Percentiles rank a stretch among this genome's conserved stretches.
Conservation (phyloP, 225 moss, liverwort and hornwort species). For the Pseudisothecium myosuroides region DNA sequence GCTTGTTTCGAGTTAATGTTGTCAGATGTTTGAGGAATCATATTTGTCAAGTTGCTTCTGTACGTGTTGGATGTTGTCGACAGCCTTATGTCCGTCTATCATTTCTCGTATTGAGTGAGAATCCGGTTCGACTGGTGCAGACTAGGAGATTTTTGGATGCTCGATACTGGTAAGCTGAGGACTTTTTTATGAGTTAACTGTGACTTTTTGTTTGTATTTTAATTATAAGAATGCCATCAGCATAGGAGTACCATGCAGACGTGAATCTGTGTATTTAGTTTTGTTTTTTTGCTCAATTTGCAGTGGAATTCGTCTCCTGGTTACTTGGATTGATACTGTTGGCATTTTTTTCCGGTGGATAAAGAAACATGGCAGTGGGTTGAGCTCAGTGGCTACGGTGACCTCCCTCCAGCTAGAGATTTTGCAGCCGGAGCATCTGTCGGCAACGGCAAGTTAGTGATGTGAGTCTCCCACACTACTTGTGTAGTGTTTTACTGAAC, state of each 20-base stretch:
- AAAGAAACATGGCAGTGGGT: slow-evolving; percentile 97
- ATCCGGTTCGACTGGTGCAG: slow-evolving; percentile 61
- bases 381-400: slow-evolving; percentile 86
- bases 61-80: neutral
- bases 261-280: neutral
- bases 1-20: neutral
- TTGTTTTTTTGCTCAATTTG: neutral
- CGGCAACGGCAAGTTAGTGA: slow-evolving; percentile 91
- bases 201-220: neutral
- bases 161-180: slow-evolving; percentile 75
- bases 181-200: neutral
- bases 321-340: slow-evolving; percentile 4
- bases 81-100: neutral
- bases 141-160: slow-evolving; percentile 98
- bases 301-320: neutral
- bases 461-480: slow-evolving; percentile 46
- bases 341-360: neutral
- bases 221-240: neutral
- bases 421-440: slow-evolving; percentile 97
- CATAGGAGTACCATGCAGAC: neutral
- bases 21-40: neutral
- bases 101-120: slow-evolving; percentile 17
- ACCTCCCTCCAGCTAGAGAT: slow-evolving; percentile 91
- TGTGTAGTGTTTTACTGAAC: neutral
- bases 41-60: neutral